A percentile compares a stretch with the other conserved stretches of the same genome.
These are phyloP conservation scores for Tardiomyces digboiensis DNA, from an alignment of 1,139 yeast genomes.

Conservation along the genomic window DNA sequence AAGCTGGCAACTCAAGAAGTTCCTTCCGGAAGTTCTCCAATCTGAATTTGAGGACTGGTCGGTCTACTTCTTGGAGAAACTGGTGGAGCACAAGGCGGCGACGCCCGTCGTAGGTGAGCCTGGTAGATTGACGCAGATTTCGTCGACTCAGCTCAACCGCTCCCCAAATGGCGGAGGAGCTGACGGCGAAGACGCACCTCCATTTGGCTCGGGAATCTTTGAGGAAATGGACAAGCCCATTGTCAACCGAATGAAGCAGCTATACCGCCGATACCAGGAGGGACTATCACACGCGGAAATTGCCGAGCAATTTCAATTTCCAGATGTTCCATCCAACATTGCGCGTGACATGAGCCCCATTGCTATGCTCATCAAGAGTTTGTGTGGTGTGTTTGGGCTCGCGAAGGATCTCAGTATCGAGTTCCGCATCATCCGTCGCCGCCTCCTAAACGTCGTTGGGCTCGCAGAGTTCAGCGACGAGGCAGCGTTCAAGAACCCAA, in stretches of 20 bases:
- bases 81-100: conserved; percentile 48
- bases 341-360: conserved; percentile 54
- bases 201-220: conserved; percentile 18
- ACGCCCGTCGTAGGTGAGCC: conserved; percentile 32
- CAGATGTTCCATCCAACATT: conserved; percentile 57
- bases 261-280: conserved; percentile 62
- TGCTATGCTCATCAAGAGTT: conserved; percentile 64
- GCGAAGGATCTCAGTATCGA: conserved; percentile 44
- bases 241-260: conserved; percentile 52
- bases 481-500: conserved; percentile 69
- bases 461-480: conserved; percentile 77
- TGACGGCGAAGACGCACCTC: background rate
- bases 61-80: conserved; percentile 60
- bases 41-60: conserved; percentile 88
- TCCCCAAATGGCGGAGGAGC: background rate
- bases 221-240: conserved; percentile 54
- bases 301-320: conserved; percentile 59
- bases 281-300: conserved; percentile 60
- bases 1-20: conserved; percentile 74
- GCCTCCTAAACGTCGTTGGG: conserved; percentile 61
- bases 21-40: conserved; percentile 65
- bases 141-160: background rate
- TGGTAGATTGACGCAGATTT: conserved; percentile 57
- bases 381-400: conserved; percentile 58
- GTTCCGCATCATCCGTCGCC: conserved; percentile 65